Evolutionary conservation across 2,329 filamentous ascomycete species (phyloP), one percentile per base, ranked within the genome.

Genomic region (Sporothrix mexicana): DNA sequence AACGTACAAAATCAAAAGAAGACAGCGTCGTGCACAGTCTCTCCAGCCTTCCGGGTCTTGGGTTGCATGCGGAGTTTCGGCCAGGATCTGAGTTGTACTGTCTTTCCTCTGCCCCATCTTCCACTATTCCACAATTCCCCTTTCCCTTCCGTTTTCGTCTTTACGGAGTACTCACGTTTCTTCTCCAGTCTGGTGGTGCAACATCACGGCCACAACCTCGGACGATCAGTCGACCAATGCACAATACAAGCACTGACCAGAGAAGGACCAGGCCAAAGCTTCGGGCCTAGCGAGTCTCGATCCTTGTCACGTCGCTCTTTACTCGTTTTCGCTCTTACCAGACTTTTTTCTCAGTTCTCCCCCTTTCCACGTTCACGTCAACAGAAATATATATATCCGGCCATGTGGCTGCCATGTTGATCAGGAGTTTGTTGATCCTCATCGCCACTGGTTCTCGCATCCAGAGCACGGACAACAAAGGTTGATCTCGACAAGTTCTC

Each of bases 341-440:
- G 23, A 20, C 47, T 10, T 41, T 25, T n/a, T 23, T 55, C 25
- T 36, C 25, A 23, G 10, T 41, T 41, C 47, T 49, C 15, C 15
- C 23, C 25, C 13, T 15, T 30, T 69, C 9, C 30, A 55, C 7
- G 23, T 8, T 67, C 20, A 13, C 23, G n/a, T 20, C 20, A 43
- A 49, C 43, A 68, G 20, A 69, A n/a, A 69, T 55, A 57, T 69
- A 69, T 69, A 69, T 69, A 69, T 69, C 30, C 49, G 23, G 25
- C 45, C 64, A 67, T 67, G 64, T 67, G 64, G 64, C 64, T 49
- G 64, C 36, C 64, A 20, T 67, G 64, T 67, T 67, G 64, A 67
- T 51, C 64, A 51, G 45, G 25, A 51, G 45, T 13, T 61, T 55
- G 66, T 43, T 53, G 17, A 55, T 55, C 25, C 17, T 12, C 49